Evolutionary conservation across 1,284 basidiomycete species (phyloP), one percentile per base, ranked within the genome.

Genomic region (Paramarasmius palmivorus): DNA sequence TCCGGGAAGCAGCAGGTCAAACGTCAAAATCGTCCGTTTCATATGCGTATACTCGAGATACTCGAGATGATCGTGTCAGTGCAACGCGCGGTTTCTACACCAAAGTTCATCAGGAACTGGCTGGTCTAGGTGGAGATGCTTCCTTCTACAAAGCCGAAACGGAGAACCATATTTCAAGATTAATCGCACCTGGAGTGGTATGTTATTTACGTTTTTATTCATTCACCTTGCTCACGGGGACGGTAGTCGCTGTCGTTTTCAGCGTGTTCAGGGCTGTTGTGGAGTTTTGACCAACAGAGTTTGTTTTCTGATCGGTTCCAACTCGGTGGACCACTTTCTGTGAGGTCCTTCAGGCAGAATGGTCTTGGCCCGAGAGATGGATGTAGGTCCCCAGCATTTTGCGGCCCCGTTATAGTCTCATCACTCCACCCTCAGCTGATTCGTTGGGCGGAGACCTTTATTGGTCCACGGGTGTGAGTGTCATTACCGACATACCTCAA

Each of bases 381-480:
- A 23, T 65, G 92, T 93, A 65, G 59, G 86, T 55, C n/a, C 14
- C 9, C 25, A 17, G 4, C 35, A 8, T 37, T 45, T 14, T n/a
- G 26, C 10, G 26, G 25, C 46, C 20, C 45, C 29, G 1, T 8
- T n/a, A 37, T 35, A 20, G 20, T 38, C 15, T 44, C 10, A 9
- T 22, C 2, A 19, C 51, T 26, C 42, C 22, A 8, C 17, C 26
- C 19, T 39, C 51, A 87, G 85, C 69, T 15, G 86, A 98, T 67
- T 92, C 92, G 0, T 68, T 96, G 1, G 97, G 97, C 3, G 97
- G 95, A 2, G 92, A 96, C 62, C 62, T 95, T 20, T 90, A 86
- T 63, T 98, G 93, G 83, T 87, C 92, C 0, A 70, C 86, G 1
- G 97, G 97, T 0, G 65, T 88, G 3, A 94, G 91, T 56, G 59